phyloP scores from a whole-genome alignment of 495 filamentous ascomycete genomes.

The Penicillium soppii region DNA sequence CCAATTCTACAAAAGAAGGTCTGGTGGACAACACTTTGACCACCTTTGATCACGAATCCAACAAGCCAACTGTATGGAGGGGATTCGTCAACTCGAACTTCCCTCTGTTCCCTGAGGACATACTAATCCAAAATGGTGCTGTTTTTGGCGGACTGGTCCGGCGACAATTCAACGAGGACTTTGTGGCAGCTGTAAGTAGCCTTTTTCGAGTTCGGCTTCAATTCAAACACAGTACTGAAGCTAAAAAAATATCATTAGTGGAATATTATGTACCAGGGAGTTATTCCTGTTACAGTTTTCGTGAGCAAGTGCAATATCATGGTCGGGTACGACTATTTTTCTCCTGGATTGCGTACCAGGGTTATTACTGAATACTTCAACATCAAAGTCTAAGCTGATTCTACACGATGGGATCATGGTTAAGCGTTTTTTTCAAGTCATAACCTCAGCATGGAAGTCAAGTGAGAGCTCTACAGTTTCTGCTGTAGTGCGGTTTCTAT shows the following conservation, averaged over 20 bases:
- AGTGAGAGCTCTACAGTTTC: no score
- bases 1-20: slow-evolving; percentile 25
- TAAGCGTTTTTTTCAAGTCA: no score
- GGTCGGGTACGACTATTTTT: slow-evolving; percentile 32
- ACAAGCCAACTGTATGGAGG: slow-evolving; percentile 8
- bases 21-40: slow-evolving; percentile 28
- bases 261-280: slow-evolving; percentile 25
- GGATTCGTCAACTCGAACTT: slow-evolving; percentile 24
- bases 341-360: slow-evolving; percentile 21
- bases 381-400: neutral
- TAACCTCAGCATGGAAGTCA: no score
- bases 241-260: slow-evolving; percentile 13
- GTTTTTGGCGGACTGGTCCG: slow-evolving; percentile 21
- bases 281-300: slow-evolving; percentile 25
- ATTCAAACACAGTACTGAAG: neutral
- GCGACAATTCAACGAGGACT: slow-evolving; percentile 6
- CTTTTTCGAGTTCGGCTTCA: neutral
- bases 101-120: slow-evolving; percentile 18
- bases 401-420: neutral
- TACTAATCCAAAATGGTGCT: slow-evolving; percentile 20
- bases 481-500: no score
- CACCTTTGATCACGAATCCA: slow-evolving; percentile 5
- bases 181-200: slow-evolving; percentile 19
- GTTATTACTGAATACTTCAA: slow-evolving; percentile 28
- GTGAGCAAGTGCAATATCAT: slow-evolving; percentile 21